These are phyloP conservation scores for Haplographium delicatum DNA, from an alignment of 495 filamentous ascomycete species.

Conservation along the genomic window DNA sequence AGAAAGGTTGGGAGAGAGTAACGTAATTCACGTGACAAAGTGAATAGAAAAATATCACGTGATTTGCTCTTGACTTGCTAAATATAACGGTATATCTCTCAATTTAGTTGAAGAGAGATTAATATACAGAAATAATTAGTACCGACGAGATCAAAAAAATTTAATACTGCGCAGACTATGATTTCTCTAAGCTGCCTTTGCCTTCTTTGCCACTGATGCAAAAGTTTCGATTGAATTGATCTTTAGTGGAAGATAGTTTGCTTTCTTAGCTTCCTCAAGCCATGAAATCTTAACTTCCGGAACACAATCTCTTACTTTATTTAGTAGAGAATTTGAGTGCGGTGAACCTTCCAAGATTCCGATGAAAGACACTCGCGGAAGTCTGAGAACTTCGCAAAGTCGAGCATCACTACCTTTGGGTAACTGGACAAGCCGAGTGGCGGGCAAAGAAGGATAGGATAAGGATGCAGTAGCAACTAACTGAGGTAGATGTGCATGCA, in stretches of 20 bases:
- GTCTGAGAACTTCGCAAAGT: conserved; percentile 43
- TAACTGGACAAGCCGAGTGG: conserved; percentile 51
- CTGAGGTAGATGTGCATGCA: conserved; percentile 56
- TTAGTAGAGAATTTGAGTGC: conserved; percentile 13
- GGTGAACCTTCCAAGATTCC: conserved; percentile 36
- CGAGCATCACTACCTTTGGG: conserved; percentile 45
- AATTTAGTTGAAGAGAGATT: no score
- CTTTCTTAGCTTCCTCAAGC: conserved; percentile 17
- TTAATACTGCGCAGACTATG: neutral
- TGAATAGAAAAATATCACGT: no score
- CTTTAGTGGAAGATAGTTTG: conserved; percentile 22
- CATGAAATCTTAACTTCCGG: conserved; percentile 27
- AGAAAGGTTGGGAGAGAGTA: no score
- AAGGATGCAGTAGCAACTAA: conserved; percentile 47
- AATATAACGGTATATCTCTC: no score
- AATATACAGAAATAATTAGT: no score
- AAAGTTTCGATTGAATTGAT: conserved; percentile 23
- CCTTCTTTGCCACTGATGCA: conserved; percentile 6
- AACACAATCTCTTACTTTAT: conserved; percentile 15
- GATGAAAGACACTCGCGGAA: conserved; percentile 55
- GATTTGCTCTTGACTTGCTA: no score
- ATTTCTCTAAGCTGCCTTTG: neutral
- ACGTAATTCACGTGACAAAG: no score
- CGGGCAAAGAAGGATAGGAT: conserved; percentile 28
- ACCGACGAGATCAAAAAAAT: no score